Evolutionary conservation across 805 yeast genomes (phyloP).

Genomic region (Yarrowia sp.): DNA sequence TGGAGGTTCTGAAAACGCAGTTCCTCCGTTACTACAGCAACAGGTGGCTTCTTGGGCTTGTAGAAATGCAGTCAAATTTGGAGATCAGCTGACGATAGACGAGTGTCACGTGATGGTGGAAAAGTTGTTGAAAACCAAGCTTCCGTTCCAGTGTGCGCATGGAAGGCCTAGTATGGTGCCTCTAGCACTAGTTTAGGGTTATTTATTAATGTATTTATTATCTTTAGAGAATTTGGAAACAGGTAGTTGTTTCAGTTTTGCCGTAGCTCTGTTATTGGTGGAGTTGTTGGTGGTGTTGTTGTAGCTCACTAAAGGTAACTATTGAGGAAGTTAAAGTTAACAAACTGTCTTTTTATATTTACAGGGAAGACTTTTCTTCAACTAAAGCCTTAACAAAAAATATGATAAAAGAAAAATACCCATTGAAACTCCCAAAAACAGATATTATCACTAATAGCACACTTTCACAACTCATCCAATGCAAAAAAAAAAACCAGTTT

Average conservation of each 20-base stretch:
- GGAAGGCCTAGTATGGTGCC: conserved; percentile 15
- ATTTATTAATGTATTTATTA: background rate
- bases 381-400: too few species aligned
- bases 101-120: background rate
- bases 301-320: too few species aligned
- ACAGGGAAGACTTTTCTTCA: too few species aligned
- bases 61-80: conserved; percentile 16
- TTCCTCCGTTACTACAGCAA: conserved; percentile 1
- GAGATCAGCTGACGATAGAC: background rate
- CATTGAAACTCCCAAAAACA: background rate
- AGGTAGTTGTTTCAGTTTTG: too few species aligned
- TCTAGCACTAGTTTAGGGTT: background rate
- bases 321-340: too few species aligned
- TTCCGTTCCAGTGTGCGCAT: conserved; percentile 15
- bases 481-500: too few species aligned
- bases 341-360: too few species aligned
- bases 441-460: too few species aligned
- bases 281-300: too few species aligned
- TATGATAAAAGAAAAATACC: background rate
- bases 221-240: too few species aligned
- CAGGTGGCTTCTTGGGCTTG: background rate
- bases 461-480: too few species aligned
- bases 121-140: background rate
- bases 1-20: background rate
- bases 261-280: too few species aligned